A percentile compares a stretch with the other conserved stretches of the same genome.
Conservation (phyloP, 768 basidiomycete species). For the Mrakia frigida region DNA sequence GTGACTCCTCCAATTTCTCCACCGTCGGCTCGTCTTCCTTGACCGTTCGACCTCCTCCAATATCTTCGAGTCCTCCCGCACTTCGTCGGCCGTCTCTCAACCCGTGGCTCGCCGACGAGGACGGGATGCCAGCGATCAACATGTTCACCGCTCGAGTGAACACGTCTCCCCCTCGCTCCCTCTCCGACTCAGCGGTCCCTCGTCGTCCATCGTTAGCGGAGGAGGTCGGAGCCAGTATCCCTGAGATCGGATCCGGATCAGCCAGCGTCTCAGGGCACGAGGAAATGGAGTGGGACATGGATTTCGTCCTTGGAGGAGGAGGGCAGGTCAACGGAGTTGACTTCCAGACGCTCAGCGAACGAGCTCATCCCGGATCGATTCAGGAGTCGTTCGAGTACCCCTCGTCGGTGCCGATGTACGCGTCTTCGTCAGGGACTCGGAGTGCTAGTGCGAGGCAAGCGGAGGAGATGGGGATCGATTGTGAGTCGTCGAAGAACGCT, state of each 20-base stretch:
- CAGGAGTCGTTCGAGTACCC: constrained; percentile 8
- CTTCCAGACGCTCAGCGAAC: constrained; percentile 2
- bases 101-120: constrained; percentile 6
- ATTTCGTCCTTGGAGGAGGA: constrained; percentile 26
- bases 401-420: background rate
- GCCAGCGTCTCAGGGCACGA: constrained; percentile 18
- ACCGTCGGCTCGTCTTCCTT: no score
- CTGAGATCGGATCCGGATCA: background rate
- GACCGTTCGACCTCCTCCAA: background rate
- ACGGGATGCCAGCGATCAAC: constrained; percentile 1
- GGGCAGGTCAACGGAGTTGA: constrained; percentile 10
- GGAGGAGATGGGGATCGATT: constrained; percentile 19
- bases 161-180: constrained; percentile 29
- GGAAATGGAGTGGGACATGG: constrained; percentile 31
- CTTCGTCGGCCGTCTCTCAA: constrained; percentile 15
- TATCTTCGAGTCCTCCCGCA: no score
- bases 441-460: background rate
- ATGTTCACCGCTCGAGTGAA: background rate
- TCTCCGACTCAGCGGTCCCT: constrained; percentile 32
- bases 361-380: background rate
- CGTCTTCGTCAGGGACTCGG: background rate
- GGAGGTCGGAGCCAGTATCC: constrained; percentile 15
- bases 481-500: constrained; percentile 13
- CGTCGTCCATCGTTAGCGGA: constrained; percentile 30
- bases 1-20: background rate